Percentiles rank a stretch among this genome's conserved stretches.
These are phyloP conservation scores for Hypoxylon subgilvum DNA, from an alignment of 495 filamentous ascomycete genomes.

Conservation along the genomic window DNA sequence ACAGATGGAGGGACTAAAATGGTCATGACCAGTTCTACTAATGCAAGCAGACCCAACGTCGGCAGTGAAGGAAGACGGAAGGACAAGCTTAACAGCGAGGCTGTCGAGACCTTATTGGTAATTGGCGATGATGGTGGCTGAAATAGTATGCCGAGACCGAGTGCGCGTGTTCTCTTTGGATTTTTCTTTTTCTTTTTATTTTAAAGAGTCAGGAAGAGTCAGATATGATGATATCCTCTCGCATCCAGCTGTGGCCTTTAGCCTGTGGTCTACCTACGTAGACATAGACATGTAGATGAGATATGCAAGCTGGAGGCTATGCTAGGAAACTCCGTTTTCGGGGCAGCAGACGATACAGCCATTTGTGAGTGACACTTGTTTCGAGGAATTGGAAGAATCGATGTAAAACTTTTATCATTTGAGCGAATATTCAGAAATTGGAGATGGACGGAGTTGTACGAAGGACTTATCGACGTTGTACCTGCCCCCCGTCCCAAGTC, in stretches of 20 bases:
- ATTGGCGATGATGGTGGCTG: constrained; percentile 28
- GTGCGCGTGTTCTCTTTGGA: constrained; percentile 18
- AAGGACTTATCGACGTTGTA: constrained; percentile 28
- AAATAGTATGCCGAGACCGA: constrained; percentile 25
- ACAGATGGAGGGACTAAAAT: constrained; percentile 13
- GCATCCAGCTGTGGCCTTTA: no score
- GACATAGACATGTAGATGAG: constrained; percentile 28
- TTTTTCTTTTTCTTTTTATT: not conserved
- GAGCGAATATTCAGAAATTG: constrained; percentile 46
- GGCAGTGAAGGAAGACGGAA: constrained; percentile 18
- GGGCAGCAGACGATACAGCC: constrained; percentile 31
- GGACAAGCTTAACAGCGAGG: constrained; percentile 23
- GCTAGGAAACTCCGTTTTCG: constrained; percentile 37
- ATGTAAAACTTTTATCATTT: constrained; percentile 20
- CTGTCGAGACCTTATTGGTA: constrained; percentile 34
- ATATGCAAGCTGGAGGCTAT: constrained; percentile 37
- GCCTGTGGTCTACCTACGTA: not conserved
- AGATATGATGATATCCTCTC: no score
- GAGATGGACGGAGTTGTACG: constrained; percentile 39
- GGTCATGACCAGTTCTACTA: constrained; percentile 19
- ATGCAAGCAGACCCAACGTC: constrained; percentile 36
- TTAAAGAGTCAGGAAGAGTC: not conserved
- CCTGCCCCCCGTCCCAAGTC: constrained; percentile 16
- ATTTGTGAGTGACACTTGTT: constrained; percentile 24
- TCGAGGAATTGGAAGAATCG: not conserved